These are phyloP conservation scores for Colletotrichum australisinense DNA, from an alignment of 2,329 filamentous ascomycete genomes.

Conservation along the genomic window DNA sequence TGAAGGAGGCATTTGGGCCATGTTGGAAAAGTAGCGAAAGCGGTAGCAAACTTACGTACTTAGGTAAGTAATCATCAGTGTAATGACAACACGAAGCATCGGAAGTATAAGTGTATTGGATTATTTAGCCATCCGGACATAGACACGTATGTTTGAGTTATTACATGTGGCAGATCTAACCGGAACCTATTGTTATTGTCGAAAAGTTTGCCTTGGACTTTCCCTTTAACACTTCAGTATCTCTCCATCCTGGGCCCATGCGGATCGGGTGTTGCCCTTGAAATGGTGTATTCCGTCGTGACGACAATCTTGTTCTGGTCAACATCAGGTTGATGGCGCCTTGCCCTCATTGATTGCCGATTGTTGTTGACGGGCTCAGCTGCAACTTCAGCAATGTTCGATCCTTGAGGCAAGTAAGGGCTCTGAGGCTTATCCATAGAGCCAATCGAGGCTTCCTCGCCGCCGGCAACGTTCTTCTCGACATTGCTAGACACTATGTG, in stretches of 20 bases:
- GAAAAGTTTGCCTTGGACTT: too few relatives aligned
- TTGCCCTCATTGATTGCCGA: neutral
- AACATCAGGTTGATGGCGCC: neutral
- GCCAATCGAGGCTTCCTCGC: constrained; percentile 6
- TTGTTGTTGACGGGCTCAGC: neutral
- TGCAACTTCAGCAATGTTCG: neutral
- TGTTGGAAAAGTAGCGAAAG: too few relatives aligned
- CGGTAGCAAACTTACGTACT: too few relatives aligned
- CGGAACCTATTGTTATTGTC: too few relatives aligned
- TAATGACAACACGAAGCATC: too few relatives aligned
- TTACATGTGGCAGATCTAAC: too few relatives aligned
- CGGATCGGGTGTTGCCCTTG: neutral
- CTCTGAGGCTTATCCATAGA: neutral
- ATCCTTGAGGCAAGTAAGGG: neutral
- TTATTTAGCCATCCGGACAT: too few relatives aligned
- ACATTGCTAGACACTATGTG: constrained; percentile 4
- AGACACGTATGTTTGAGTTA: too few relatives aligned
- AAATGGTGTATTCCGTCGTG: constrained; percentile 17
- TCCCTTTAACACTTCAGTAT: too few relatives aligned
- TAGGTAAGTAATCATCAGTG: too few relatives aligned
- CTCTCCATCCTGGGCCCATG: neutral
- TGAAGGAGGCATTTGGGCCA: too few relatives aligned
- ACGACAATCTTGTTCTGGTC: constrained; percentile 8
- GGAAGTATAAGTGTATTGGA: too few relatives aligned
- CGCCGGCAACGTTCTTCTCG: neutral